A percentile compares a stretch with the other conserved stretches of the same genome.
These are phyloP conservation scores for Pleurotus eryngii DNA, from an alignment of 768 basidiomycete species.

Conservation along the genomic window DNA sequence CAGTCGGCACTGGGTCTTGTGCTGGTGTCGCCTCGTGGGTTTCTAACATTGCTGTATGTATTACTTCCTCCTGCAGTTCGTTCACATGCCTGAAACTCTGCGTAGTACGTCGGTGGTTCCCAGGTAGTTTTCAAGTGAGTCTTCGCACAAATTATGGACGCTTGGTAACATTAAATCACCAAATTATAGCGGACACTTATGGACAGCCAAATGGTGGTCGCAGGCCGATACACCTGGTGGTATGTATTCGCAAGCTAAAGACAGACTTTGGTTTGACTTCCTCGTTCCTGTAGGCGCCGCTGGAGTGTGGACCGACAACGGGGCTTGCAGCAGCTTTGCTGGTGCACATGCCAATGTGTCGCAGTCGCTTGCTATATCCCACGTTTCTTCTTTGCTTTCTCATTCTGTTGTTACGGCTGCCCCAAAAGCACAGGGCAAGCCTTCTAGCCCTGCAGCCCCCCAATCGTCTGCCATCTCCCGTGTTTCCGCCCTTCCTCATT, in stretches of 20 bases:
- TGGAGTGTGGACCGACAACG: constrained; percentile 32
- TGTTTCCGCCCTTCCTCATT: background rate
- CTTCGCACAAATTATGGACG: background rate
- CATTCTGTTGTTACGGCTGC: background rate
- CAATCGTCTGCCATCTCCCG: background rate
- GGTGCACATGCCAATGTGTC: background rate
- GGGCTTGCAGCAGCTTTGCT: constrained; percentile 20
- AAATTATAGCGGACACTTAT: constrained; percentile 39
- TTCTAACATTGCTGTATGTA: constrained; percentile 33
- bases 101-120: constrained; percentile 40
- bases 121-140: constrained; percentile 39
- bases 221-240: constrained; percentile 33
- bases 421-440: background rate
- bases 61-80: background rate
- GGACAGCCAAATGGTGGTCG: constrained; percentile 50
- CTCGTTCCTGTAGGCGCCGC: constrained; percentile 19
- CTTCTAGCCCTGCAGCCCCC: no score
- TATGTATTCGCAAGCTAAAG: constrained; percentile 1
- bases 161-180: background rate
- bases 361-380: background rate
- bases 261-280: background rate
- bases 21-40: constrained; percentile 39
- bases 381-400: background rate
- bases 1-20: constrained; percentile 30
- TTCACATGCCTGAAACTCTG: no score